Percentiles rank a stretch among this genome's conserved stretches.
These are phyloP conservation scores for Saccharum hybrid DNA, from an alignment of 202 grass and related monocot genomes.

Conservation along the genomic window DNA sequence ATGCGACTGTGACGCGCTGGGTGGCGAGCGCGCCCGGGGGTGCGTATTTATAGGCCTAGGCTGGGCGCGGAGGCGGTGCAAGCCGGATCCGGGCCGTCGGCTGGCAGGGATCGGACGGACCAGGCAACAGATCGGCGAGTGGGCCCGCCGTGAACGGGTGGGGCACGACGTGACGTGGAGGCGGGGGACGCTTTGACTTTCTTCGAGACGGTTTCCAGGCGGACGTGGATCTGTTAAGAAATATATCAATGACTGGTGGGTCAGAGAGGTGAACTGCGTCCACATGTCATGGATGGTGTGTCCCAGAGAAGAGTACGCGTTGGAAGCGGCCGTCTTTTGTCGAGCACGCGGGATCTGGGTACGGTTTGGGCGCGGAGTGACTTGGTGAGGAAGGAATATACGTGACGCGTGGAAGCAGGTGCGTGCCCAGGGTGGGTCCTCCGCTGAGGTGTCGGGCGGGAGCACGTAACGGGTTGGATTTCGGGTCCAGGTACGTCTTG, in stretches of 20 bases:
- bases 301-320: rapidly evolving
- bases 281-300: not conserved
- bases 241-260: rapidly evolving
- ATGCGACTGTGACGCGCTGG: slow-evolving; percentile 39
- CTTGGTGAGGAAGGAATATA: slow-evolving; percentile 47
- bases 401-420: slow-evolving; percentile 35
- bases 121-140: not conserved
- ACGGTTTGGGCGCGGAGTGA: slow-evolving; percentile 46
- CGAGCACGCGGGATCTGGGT: slow-evolving; percentile 46
- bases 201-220: not conserved
- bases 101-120: slow-evolving; percentile 43
- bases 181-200: slow-evolving; percentile 59
- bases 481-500: not conserved
- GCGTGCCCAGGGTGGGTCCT: not conserved
- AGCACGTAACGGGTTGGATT: slow-evolving; percentile 20
- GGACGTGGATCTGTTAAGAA: not conserved
- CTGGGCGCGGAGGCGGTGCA: not conserved
- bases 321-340: slow-evolving; percentile 53
- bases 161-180: slow-evolving; percentile 57
- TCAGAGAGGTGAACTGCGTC: rapidly evolving
- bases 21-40: no score
- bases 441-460: not conserved
- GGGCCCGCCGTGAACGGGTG: slow-evolving; percentile 23
- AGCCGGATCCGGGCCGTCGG: slow-evolving; percentile 46
- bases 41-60: slow-evolving; percentile 54